Percentiles rank a stretch among this genome's conserved stretches.
These are phyloP conservation scores for Neonectria ditissima DNA, from an alignment of 2,329 filamentous ascomycete genomes.

Conservation along the genomic window DNA sequence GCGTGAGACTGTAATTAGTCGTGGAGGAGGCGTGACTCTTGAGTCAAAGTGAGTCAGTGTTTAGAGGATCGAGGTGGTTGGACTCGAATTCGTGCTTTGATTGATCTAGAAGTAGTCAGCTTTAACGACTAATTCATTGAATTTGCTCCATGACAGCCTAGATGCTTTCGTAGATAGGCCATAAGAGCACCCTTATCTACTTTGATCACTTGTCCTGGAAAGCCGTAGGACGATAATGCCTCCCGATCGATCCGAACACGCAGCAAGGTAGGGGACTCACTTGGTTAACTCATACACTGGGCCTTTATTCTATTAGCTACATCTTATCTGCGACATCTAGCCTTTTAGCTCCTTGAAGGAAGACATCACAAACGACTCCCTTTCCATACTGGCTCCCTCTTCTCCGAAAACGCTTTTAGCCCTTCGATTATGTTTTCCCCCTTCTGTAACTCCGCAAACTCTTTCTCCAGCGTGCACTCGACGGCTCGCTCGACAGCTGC, in stretches of 20 bases:
- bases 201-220: too few relatives aligned
- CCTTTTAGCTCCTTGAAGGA: neutral
- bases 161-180: too few relatives aligned
- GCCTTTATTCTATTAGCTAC: neutral
- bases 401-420: constrained; percentile 77
- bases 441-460: constrained; percentile 67
- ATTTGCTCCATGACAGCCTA: neutral
- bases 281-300: neutral
- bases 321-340: neutral
- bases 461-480: constrained; percentile 54
- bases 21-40: neutral
- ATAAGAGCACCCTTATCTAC: too few relatives aligned
- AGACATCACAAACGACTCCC: constrained; percentile 51
- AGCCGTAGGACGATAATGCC: too few relatives aligned
- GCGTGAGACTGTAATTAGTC: neutral
- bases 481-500: constrained; percentile 67
- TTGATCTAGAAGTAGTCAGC: too few relatives aligned
- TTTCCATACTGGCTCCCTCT: constrained; percentile 73
- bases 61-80: neutral
- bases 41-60: neutral
- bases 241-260: too few relatives aligned
- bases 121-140: neutral
- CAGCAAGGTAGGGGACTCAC: too few relatives aligned
- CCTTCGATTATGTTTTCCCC: constrained; percentile 79
- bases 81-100: neutral